phyloP scores from a whole-genome alignment of 2,329 filamentous ascomycete species.

The Penicillium palitans region DNA sequence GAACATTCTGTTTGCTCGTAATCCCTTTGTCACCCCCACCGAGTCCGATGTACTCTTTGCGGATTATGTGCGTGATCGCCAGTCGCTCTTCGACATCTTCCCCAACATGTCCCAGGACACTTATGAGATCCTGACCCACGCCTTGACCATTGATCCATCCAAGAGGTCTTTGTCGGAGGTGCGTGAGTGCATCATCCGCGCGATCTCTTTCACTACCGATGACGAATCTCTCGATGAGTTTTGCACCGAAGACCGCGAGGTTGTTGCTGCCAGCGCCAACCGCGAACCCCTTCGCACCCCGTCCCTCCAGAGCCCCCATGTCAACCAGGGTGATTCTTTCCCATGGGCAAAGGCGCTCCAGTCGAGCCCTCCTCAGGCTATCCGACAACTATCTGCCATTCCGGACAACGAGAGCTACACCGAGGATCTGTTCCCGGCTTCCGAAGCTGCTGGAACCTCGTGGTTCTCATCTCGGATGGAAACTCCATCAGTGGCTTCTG shows the following conservation, averaged over 20 bases:
- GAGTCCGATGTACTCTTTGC: slow-evolving; percentile 89
- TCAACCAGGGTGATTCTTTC: slow-evolving; percentile 77
- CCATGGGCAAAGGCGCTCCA: slow-evolving; percentile 93
- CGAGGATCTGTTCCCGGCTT: slow-evolving; percentile 82
- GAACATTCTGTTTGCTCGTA: slow-evolving; percentile 94
- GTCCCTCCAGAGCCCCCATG: slow-evolving; percentile 82
- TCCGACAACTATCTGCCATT: slow-evolving; percentile 84
- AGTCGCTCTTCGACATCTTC: slow-evolving; percentile 96
- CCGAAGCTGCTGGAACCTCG: slow-evolving; percentile 62
- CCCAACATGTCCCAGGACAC: slow-evolving; percentile 98
- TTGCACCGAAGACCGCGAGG: slow-evolving; percentile 76
- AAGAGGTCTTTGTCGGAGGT: slow-evolving; percentile 80
- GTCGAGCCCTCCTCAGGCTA: slow-evolving; percentile 66
- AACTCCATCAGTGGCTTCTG: slow-evolving; percentile 79
- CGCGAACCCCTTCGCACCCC: slow-evolving; percentile 94
- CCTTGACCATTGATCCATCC: slow-evolving; percentile 84
- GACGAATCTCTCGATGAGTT: slow-evolving; percentile 93
- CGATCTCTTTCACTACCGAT: slow-evolving; percentile 88
- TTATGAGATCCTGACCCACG: slow-evolving; percentile 87
- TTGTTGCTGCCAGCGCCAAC: slow-evolving; percentile 77
- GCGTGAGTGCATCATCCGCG: slow-evolving; percentile 73
- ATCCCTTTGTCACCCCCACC: slow-evolving; percentile 89
- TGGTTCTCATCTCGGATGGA: slow-evolving; percentile 78
- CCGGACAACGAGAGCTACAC: slow-evolving; percentile 74
- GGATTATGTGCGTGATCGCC: slow-evolving; percentile 89